Evolutionary conservation across 2,329 filamentous ascomycete species (phyloP).

Genomic region (Monilinia laxa): DNA sequence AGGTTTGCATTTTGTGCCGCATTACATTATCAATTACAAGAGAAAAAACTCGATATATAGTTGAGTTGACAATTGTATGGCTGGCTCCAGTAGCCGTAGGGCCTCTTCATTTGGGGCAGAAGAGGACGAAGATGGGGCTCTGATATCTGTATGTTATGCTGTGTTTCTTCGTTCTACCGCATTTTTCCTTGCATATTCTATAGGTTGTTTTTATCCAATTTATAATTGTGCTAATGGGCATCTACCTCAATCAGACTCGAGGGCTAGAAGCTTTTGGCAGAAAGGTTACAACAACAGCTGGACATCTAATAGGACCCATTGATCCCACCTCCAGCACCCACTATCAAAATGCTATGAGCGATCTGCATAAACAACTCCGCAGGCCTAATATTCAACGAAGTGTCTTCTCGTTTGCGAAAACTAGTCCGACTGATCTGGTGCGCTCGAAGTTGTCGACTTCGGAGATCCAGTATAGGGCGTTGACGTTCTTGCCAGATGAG

Average conservation of each 20-base stretch:
- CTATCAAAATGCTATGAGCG: constrained; percentile 84
- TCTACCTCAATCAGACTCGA: constrained; percentile 59
- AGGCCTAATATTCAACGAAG: constrained; percentile 81
- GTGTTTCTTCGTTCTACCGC: constrained; percentile 9
- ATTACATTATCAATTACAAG: constrained; percentile 15
- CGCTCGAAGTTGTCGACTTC: constrained; percentile 84
- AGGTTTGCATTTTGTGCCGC: not conserved
- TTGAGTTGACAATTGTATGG: constrained; percentile 34
- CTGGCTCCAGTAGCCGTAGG: constrained; percentile 40
- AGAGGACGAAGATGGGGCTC: constrained; percentile 36
- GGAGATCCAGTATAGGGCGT: constrained; percentile 91
- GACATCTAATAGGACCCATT: constrained; percentile 76
- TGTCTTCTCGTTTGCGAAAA: constrained; percentile 87
- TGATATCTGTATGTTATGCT: constrained; percentile 40
- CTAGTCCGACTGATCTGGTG: constrained; percentile 89
- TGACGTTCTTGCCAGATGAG: constrained; percentile 86
- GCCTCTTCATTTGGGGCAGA: constrained; percentile 37
- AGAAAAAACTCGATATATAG: constrained; percentile 1
- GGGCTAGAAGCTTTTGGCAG: constrained; percentile 89
- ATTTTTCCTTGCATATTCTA: not conserved
- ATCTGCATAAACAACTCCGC: constrained; percentile 85
- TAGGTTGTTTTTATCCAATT: not conserved
- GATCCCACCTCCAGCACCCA: constrained; percentile 59
- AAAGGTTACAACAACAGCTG: constrained; percentile 92
- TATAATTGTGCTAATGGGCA: constrained; percentile 14